These are phyloP conservation scores for Hippophae tibetana DNA, from an alignment of 306 rosid species.

Conservation along the genomic window DNA sequence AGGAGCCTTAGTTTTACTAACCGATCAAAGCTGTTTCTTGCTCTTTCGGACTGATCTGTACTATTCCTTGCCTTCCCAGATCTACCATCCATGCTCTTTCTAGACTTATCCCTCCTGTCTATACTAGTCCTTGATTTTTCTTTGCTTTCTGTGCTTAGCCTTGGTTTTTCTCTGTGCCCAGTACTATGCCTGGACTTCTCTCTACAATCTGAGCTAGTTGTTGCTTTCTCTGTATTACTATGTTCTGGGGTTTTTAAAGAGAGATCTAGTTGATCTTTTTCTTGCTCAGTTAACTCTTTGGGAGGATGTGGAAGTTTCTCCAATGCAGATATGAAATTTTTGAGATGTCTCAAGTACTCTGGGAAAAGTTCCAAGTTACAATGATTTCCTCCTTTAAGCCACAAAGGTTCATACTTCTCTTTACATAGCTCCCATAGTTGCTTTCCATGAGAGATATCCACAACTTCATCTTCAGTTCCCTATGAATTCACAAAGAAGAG, in stretches of 20 bases:
- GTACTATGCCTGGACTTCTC: constrained; percentile 35
- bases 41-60: constrained; percentile 48
- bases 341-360: constrained; percentile 53
- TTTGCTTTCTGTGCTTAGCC: constrained; percentile 34
- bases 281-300: not conserved
- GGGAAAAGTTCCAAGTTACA: constrained; percentile 57
- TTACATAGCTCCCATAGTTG: constrained; percentile 60
- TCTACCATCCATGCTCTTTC: constrained; percentile 43
- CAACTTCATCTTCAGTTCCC: constrained; percentile 73
- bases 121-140: constrained; percentile 44
- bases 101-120: constrained; percentile 38
- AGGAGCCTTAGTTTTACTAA: constrained; percentile 6
- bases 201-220: constrained; percentile 29
- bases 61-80: constrained; percentile 37
- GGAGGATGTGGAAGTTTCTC: constrained; percentile 32
- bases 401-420: constrained; percentile 60
- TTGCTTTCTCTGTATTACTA: constrained; percentile 21
- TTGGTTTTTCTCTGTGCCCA: constrained; percentile 34
- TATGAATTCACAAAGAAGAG: constrained; percentile 1
- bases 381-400: constrained; percentile 60
- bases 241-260: constrained; percentile 14
- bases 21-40: constrained; percentile 68
- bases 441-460: constrained; percentile 62
- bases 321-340: constrained; percentile 43
- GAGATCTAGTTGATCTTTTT: constrained; percentile 11